A percentile compares a stretch with the other conserved stretches of the same genome.
These are phyloP conservation scores for Daldinia childiae DNA, from an alignment of 495 filamentous ascomycete genomes.

Conservation along the genomic window DNA sequence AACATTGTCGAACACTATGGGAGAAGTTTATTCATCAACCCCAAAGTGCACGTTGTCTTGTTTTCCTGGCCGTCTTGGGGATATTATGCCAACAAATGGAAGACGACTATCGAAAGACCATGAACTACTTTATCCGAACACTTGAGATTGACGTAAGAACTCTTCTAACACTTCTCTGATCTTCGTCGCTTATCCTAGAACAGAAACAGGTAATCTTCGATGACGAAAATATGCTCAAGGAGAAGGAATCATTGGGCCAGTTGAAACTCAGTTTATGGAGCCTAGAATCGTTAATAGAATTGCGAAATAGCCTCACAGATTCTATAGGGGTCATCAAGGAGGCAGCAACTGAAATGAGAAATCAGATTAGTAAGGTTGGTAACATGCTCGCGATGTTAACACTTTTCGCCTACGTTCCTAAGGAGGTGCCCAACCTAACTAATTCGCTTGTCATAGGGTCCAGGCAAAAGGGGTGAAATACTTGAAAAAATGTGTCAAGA, in stretches of 20 bases:
- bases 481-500: conserved; percentile 27
- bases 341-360: conserved; percentile 8
- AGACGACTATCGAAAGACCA: conserved; percentile 2
- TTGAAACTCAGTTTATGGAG: conserved; percentile 21
- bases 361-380: conserved; percentile 11
- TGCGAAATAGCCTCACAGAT: conserved; percentile 9
- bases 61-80: conserved; percentile 27
- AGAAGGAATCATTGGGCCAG: not conserved
- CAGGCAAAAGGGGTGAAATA: conserved; percentile 12
- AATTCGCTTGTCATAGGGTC: conserved; percentile 2
- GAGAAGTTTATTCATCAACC: conserved; percentile 34
- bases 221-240: conserved; percentile 9
- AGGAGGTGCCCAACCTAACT: too few species aligned
- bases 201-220: conserved; percentile 14
- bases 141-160: conserved; percentile 15
- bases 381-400: too few species aligned
- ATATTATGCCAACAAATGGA: conserved; percentile 20
- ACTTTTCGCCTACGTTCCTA: not conserved
- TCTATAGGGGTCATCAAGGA: conserved; percentile 12
- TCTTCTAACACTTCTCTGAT: not conserved
- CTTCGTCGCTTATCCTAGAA: not conserved
- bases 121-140: conserved; percentile 6
- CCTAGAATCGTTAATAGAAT: conserved; percentile 17
- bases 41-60: conserved; percentile 33
- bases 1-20: conserved; percentile 20